These are phyloP conservation scores for Cornus controversa DNA, from an alignment of 148 eudicot genomes.

Conservation along the genomic window DNA sequence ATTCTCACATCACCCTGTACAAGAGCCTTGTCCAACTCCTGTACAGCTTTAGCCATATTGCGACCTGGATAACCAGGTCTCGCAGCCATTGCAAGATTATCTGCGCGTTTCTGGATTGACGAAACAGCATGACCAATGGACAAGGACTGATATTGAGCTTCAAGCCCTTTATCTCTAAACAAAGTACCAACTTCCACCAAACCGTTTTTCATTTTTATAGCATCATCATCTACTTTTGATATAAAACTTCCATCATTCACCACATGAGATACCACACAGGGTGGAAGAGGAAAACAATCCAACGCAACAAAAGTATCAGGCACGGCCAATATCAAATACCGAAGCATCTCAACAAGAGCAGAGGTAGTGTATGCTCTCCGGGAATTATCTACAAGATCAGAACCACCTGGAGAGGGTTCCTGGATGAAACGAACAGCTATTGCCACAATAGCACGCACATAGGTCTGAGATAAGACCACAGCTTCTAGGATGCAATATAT, in stretches of 20 bases:
- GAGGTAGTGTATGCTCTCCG: slow-evolving; percentile 66
- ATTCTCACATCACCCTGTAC: slow-evolving; percentile 66
- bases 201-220: slow-evolving; percentile 34
- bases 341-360: slow-evolving; percentile 88
- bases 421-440: slow-evolving; percentile 66
- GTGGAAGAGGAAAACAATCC: slow-evolving; percentile 92
- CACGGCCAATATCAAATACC: slow-evolving; percentile 70
- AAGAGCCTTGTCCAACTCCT: slow-evolving; percentile 75
- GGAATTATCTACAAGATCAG: slow-evolving; percentile 76
- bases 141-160: slow-evolving; percentile 48
- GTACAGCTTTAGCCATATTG: slow-evolving; percentile 75
- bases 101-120: slow-evolving; percentile 65
- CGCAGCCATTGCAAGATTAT: slow-evolving; percentile 69
- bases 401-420: slow-evolving; percentile 72
- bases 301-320: slow-evolving; percentile 97
- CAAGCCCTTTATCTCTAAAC: slow-evolving; percentile 40
- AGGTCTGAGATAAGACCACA: slow-evolving; percentile 71
- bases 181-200: slow-evolving; percentile 11
- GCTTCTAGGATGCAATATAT: slow-evolving; percentile 68
- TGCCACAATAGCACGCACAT: slow-evolving; percentile 74
- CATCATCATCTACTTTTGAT: slow-evolving; percentile 39
- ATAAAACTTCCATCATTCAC: slow-evolving; percentile 45
- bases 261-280: slow-evolving; percentile 39
- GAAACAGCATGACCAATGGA: slow-evolving; percentile 67
- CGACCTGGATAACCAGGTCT: slow-evolving; percentile 69